phyloP scores from a whole-genome alignment of 1,284 basidiomycete genomes.

The Dichomitus squalens region DNA sequence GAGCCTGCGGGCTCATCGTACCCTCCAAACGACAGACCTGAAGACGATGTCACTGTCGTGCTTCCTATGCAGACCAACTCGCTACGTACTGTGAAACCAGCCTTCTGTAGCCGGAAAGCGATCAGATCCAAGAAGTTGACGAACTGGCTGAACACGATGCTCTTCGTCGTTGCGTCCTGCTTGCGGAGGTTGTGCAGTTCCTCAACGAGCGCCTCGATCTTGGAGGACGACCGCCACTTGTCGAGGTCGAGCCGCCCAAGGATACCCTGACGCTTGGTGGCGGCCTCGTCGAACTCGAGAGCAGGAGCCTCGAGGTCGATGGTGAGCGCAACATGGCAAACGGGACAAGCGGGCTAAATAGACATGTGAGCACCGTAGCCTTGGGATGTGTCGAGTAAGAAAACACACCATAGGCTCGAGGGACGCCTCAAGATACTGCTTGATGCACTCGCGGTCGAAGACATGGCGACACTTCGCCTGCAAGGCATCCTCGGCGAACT shows the following conservation, averaged over 20 bases:
- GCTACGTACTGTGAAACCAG: slow-evolving; percentile 78
- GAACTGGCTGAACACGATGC: slow-evolving; percentile 95
- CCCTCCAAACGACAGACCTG: slow-evolving; percentile 95
- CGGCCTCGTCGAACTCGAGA: slow-evolving; percentile 75
- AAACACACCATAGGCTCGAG: slow-evolving; percentile 70
- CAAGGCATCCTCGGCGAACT: slow-evolving; percentile 97
- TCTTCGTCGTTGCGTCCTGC: slow-evolving; percentile 93
- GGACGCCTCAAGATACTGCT: slow-evolving; percentile 85
- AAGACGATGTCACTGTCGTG: slow-evolving; percentile 15
- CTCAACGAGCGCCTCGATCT: slow-evolving; percentile 96
- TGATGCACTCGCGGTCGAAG: slow-evolving; percentile 95
- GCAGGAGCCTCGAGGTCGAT: slow-evolving; percentile 96
- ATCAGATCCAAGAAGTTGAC: slow-evolving; percentile 91
- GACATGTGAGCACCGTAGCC: slow-evolving; percentile 3
- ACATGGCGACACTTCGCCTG: slow-evolving; percentile 89
- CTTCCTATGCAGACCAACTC: background rate
- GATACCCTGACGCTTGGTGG: slow-evolving; percentile 86
- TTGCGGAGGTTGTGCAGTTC: slow-evolving; percentile 85
- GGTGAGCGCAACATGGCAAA: slow-evolving; percentile 91
- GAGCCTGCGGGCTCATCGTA: slow-evolving; percentile 95
- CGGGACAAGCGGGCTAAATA: slow-evolving; percentile 86
- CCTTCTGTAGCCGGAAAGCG: slow-evolving; percentile 89
- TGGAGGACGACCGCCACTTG: slow-evolving; percentile 93
- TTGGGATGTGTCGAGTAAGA: too few relatives aligned
- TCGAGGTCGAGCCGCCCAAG: slow-evolving; percentile 88